A percentile compares a stretch with the other conserved stretches of the same genome.
Conservation (phyloP, 768 basidiomycete genomes). For the Tylopilus subfusipes region DNA sequence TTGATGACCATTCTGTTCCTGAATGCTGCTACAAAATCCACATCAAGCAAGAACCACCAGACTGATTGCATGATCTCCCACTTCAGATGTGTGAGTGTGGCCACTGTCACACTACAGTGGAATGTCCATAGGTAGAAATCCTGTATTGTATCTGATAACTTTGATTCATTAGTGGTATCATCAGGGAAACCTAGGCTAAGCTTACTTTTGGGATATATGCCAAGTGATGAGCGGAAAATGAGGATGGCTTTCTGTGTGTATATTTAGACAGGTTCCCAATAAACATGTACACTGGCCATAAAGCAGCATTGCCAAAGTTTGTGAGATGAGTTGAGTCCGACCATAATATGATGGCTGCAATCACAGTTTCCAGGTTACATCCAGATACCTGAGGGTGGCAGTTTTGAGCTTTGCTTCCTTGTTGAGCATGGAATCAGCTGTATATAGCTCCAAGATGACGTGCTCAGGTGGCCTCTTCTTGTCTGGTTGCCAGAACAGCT, state of each 20-base stretch:
- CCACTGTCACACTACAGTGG: background rate
- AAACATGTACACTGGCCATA: constrained; percentile 18
- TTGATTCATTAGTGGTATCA: too few relatives aligned
- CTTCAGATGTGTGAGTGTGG: constrained; percentile 10
- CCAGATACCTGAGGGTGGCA: background rate
- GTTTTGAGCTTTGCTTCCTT: background rate
- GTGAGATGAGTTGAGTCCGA: constrained; percentile 24
- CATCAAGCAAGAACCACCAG: constrained; percentile 21
- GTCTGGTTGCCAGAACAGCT: constrained; percentile 8
- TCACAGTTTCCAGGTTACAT: background rate
- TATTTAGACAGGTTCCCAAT: constrained; percentile 6
- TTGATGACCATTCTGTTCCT: constrained; percentile 17
- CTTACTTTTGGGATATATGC: background rate
- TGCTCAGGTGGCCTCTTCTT: background rate
- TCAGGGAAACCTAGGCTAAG: too few relatives aligned
- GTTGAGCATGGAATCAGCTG: background rate
- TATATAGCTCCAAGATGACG: background rate
- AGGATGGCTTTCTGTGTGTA: background rate
- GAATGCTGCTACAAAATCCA: constrained; percentile 24
- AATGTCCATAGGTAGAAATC: background rate
- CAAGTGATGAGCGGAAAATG: background rate
- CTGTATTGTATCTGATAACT: too few relatives aligned
- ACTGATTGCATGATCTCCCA: constrained; percentile 26
- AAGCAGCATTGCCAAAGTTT: constrained; percentile 9
- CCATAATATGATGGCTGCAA: constrained; percentile 25